Conservation (phyloP, 805 yeast species). For the Kodamaea fukazawae region DNA sequence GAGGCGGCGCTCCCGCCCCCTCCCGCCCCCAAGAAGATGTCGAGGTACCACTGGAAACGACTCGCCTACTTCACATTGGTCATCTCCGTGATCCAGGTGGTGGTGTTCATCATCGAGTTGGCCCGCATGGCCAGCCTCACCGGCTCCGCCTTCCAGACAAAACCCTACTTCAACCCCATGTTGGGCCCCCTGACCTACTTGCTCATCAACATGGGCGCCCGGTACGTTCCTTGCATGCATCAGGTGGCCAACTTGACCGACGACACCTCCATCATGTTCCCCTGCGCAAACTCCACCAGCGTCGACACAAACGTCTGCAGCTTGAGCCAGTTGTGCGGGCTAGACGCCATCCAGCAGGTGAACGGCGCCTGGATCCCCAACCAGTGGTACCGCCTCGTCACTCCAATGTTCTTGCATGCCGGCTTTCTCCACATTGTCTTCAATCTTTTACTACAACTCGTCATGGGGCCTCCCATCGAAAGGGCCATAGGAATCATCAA, state of each 20-base stretch:
- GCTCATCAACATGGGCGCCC: conserved; percentile 65
- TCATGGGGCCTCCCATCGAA: conserved; percentile 62
- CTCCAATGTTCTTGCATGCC: conserved; percentile 73
- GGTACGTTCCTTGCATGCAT: conserved; percentile 72
- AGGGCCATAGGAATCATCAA: conserved; percentile 52
- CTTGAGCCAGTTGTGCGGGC: conserved; percentile 58
- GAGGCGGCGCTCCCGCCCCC: conserved; percentile 8
- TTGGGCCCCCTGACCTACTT: conserved; percentile 70
- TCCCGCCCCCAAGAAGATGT: conserved; percentile 18
- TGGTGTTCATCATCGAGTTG: conserved; percentile 62
- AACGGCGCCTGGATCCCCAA: conserved; percentile 42
- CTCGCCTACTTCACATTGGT: conserved; percentile 42
- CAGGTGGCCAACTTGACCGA: conserved; percentile 49
- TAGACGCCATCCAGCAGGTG: conserved; percentile 44
- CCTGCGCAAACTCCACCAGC: conserved; percentile 68
- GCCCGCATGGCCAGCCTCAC: conserved; percentile 55
- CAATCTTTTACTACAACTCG: conserved; percentile 58
- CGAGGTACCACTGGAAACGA: conserved; percentile 33
- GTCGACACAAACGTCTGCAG: conserved; percentile 54
- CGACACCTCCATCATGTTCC: conserved; percentile 45
- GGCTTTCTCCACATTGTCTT: conserved; percentile 67
- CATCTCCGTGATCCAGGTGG: conserved; percentile 46
- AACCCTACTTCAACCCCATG: conserved; percentile 77
- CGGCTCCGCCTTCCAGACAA: conserved; percentile 62
- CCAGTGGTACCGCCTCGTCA: conserved; percentile 68